Base-by-base conservation (phyloP, 202 grass and related monocot species). In the Dendrocalamus latiflorus region DNA sequence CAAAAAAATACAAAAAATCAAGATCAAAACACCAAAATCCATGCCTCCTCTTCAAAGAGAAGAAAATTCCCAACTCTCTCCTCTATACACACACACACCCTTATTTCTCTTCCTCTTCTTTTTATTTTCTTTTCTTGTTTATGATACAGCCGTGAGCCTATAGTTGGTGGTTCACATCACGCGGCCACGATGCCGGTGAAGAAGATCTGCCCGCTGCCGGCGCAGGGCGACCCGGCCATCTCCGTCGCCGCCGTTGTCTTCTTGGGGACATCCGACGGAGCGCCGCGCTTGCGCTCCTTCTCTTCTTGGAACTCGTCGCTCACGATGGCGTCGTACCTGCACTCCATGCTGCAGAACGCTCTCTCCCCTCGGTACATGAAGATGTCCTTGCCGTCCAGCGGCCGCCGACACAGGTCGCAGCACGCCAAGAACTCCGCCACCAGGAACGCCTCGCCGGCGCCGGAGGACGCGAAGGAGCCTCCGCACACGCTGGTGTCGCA, bases 361-460 rank as follows among this genome's bases (percentile, higher is more conserved):
- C 90, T 91, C 76, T 97, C 95, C n/a, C 95, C 92, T 67, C 90
- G 87, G 79, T 97, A 97, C 86, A 97, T 97, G 84, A 88, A 97
- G 69, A 97, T 93, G 82, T 97, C 95, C 72, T 88, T 89, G 33
- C 92, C 95, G 63, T 94, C 90, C 15, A 97, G 88, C 55, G 80
- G n/a, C 57, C 91, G 91, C 57, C 88, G 64, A 69, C 95, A 97
- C 50, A 93, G 26, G 71, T 86, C 49, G 88, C 95, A 97, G 68
- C 75, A 82, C 43, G 49, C 76, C 53, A 97, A 57, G 74, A 94
- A 94, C 70, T 94, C 95, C 1, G 92, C 88, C 56, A 88, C 88
- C 6, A 72, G 77, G 53, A 81, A 91, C 48, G 81, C 77, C 16
- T 47, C 34, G 4, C 33, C 62, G 57, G 30, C 39, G 63, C 30